phyloP scores from a whole-genome alignment of 768 basidiomycete genomes.

The Pulveroboletus sp. region DNA sequence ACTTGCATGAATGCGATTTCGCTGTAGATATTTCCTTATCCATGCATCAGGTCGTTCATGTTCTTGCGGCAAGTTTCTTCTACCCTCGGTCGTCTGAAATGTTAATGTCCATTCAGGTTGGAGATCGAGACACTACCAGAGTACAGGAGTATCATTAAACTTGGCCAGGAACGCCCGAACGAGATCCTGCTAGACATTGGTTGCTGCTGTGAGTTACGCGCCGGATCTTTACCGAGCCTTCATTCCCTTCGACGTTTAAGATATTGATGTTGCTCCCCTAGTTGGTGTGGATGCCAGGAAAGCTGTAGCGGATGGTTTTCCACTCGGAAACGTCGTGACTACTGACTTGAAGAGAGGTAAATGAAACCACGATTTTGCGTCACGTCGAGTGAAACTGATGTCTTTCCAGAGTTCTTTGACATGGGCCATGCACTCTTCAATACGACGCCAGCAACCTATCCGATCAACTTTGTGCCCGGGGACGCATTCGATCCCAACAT shows the following conservation, averaged over 20 bases:
- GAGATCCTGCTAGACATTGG: conserved; percentile 44
- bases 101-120: background rate
- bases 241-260: background rate
- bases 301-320: conserved; percentile 41
- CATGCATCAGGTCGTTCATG: conserved; percentile 25
- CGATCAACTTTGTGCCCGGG: conserved; percentile 49
- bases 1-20: no score
- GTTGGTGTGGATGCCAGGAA: conserved; percentile 36
- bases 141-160: conserved; percentile 29
- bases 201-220: conserved; percentile 40
- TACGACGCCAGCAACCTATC: conserved; percentile 48
- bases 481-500: conserved; percentile 47
- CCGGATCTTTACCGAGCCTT: background rate
- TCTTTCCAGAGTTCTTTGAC: conserved; percentile 49
- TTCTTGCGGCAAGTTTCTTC: conserved; percentile 19
- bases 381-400: background rate
- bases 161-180: conserved; percentile 34
- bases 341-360: conserved; percentile 38
- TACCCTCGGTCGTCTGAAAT: background rate
- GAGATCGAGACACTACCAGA: conserved; percentile 8
- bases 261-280: background rate
- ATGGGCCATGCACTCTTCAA: conserved; percentile 60
- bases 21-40: conserved; percentile 27
- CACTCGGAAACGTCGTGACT: conserved; percentile 34
- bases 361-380: background rate